Conservation (phyloP, 2,329 filamentous ascomycete genomes). For the Aspergillus pseudoviridinutans region DNA sequence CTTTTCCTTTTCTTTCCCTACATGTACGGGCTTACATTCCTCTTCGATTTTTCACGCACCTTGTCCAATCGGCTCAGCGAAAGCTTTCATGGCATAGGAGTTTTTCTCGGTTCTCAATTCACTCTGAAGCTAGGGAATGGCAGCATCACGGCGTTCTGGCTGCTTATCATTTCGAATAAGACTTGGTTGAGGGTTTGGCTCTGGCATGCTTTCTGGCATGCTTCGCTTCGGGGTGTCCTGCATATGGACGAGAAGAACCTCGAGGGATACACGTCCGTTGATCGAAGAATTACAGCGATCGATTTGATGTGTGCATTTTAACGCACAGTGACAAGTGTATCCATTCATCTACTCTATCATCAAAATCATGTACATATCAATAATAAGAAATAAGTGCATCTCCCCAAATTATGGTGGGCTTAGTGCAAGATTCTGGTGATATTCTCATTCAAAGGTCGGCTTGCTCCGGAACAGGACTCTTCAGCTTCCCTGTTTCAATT, state of each 20-base stretch:
- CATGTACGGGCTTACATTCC: conserved; percentile 4
- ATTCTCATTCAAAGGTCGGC: conserved; percentile 35
- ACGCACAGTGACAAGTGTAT: not conserved
- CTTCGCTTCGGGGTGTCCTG: not conserved
- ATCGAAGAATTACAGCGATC: not conserved
- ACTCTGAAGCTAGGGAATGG: conserved; percentile 16
- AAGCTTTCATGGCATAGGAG: conserved; percentile 16
- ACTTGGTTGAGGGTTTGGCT: not conserved
- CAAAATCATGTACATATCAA: conserved; percentile 3
- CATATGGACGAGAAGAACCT: not conserved
- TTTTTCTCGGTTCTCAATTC: conserved; percentile 13
- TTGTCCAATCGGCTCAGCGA: conserved; percentile 8
- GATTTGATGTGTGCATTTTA: conserved; percentile 1
- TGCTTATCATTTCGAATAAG: conserved; percentile 9
- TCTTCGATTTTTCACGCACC: conserved; percentile 11
- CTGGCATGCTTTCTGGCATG: not conserved
- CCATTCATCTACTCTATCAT: conserved; percentile 7
- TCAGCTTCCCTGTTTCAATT: conserved; percentile 58
- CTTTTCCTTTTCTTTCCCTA: conserved; percentile 5
- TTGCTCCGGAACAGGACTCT: conserved; percentile 72
- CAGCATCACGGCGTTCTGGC: conserved; percentile 20
- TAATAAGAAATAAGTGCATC: not conserved
- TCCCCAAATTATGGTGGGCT: not conserved
- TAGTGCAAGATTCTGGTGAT: not conserved
- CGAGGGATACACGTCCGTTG: not conserved